phyloP scores from a whole-genome alignment of 441 rosid species.

The Raphanus hybrid region DNA sequence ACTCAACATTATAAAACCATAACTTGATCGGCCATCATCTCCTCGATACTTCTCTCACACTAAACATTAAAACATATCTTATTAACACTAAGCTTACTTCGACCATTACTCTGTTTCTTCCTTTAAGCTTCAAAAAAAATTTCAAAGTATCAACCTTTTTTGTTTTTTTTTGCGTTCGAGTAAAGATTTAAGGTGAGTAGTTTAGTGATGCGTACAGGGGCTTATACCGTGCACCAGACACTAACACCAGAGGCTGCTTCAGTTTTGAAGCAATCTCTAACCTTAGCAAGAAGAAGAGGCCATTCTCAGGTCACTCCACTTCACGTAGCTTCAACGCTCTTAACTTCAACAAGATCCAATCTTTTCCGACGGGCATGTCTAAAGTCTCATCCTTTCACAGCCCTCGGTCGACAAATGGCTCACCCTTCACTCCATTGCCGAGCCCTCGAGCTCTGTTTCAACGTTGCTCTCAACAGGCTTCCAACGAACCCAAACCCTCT shows the following conservation, averaged over 20 bases:
- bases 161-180: constrained; percentile 3
- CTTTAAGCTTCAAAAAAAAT: constrained; percentile 11
- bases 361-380: constrained; percentile 46
- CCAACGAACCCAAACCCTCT: constrained; percentile 74
- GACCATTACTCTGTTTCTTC: constrained; percentile 15
- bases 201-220: constrained; percentile 46
- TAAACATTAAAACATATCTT: constrained; percentile 24
- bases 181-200: constrained; percentile 12
- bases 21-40: constrained; percentile 27
- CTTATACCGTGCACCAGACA: constrained; percentile 48
- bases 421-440: constrained; percentile 82
- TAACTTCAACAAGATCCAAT: constrained; percentile 42
- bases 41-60: constrained; percentile 37
- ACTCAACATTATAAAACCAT: constrained; percentile 46
- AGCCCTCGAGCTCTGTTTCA: constrained; percentile 95
- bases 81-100: constrained; percentile 22
- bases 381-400: constrained; percentile 52
- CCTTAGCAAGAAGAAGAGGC: constrained; percentile 45
- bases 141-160: constrained; percentile 17
- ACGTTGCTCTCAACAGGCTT: constrained; percentile 83
- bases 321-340: constrained; percentile 42
- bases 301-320: constrained; percentile 49
- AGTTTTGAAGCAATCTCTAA: constrained; percentile 45
- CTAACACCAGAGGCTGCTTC: constrained; percentile 54
- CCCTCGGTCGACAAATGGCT: constrained; percentile 46